Conservation (phyloP, 805 yeast genomes). For the Pichia gijzeniarum region DNA sequence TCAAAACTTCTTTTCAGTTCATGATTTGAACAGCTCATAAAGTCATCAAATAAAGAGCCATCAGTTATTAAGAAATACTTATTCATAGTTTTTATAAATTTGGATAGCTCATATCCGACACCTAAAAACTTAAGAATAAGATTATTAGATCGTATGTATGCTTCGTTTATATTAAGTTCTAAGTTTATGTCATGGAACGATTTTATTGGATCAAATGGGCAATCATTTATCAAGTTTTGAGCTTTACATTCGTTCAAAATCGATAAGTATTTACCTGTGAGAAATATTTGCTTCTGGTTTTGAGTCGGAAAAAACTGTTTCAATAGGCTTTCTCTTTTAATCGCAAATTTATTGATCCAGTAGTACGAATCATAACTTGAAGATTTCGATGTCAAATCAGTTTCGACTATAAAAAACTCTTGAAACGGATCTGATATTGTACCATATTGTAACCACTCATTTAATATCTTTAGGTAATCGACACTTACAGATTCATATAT, state of each 20-base stretch:
- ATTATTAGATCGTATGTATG: slow-evolving; percentile 63
- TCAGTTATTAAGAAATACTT: slow-evolving; percentile 51
- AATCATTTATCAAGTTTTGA: not conserved
- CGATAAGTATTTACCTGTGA: slow-evolving; percentile 81
- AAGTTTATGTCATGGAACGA: slow-evolving; percentile 34
- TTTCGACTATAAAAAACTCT: slow-evolving; percentile 69
- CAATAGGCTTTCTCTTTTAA: slow-evolving; percentile 70
- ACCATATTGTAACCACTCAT: slow-evolving; percentile 77
- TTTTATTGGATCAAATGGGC: slow-evolving; percentile 7
- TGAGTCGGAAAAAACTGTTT: slow-evolving; percentile 50
- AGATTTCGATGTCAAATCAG: slow-evolving; percentile 1
- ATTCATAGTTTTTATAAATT: slow-evolving; percentile 45
- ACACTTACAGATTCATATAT: slow-evolving; percentile 54
- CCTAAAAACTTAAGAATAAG: slow-evolving; percentile 50
- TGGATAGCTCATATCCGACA: slow-evolving; percentile 50
- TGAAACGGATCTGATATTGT: slow-evolving; percentile 67
- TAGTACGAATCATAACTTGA: slow-evolving; percentile 41
- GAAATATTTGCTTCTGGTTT: slow-evolving; percentile 56
- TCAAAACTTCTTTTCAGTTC: slow-evolving; percentile 41
- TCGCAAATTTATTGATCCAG: slow-evolving; percentile 70
- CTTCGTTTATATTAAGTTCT: slow-evolving; percentile 48
- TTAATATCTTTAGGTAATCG: slow-evolving; percentile 61
- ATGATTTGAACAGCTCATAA: slow-evolving; percentile 42
- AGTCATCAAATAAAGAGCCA: slow-evolving; percentile 44
- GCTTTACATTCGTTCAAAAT: slow-evolving; percentile 46